Conservation (phyloP, 2,329 filamentous ascomycete species). For the Pyricularia grisea region DNA sequence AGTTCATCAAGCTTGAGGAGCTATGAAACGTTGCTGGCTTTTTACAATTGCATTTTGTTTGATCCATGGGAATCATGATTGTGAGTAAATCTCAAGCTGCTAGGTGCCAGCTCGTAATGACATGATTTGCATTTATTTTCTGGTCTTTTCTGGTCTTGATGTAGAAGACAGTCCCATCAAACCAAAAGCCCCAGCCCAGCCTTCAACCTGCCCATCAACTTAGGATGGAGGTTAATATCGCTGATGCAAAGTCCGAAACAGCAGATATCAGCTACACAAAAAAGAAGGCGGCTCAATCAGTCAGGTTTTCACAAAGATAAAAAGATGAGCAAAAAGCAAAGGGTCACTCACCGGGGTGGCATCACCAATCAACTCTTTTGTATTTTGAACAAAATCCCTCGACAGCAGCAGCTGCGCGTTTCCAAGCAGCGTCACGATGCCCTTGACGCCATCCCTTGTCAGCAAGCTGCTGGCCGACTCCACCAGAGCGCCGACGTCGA, state of each 20-base stretch:
- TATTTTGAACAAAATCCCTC: conserved; percentile 29
- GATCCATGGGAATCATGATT: no score
- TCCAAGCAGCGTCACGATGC: conserved; percentile 23
- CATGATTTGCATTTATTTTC: no score
- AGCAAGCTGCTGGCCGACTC: conserved; percentile 4
- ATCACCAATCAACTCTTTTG: conserved; percentile 31
- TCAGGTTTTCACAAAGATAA: not conserved
- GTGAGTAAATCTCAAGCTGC: no score
- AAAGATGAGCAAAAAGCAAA: not conserved
- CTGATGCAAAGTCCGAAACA: not conserved
- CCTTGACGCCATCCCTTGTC: conserved; percentile 20
- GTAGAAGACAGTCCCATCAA: no score
- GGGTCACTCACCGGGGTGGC: conserved; percentile 26
- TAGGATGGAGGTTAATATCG: not conserved
- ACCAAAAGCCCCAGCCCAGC: no score
- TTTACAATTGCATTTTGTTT: no score
- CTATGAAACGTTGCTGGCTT: no score
- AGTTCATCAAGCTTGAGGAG: no score
- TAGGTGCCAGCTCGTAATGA: no score
- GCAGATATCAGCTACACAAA: not conserved
- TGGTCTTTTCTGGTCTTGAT: no score
- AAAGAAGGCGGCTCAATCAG: not conserved
- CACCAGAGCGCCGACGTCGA: conserved; percentile 25
- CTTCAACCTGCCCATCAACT: not conserved
- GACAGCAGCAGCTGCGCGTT: conserved; percentile 29